Evolutionary conservation across 208 protist species (phyloP), one percentile per base, ranked within the genome.

Genomic region (Angomonas desouzai): DNA sequence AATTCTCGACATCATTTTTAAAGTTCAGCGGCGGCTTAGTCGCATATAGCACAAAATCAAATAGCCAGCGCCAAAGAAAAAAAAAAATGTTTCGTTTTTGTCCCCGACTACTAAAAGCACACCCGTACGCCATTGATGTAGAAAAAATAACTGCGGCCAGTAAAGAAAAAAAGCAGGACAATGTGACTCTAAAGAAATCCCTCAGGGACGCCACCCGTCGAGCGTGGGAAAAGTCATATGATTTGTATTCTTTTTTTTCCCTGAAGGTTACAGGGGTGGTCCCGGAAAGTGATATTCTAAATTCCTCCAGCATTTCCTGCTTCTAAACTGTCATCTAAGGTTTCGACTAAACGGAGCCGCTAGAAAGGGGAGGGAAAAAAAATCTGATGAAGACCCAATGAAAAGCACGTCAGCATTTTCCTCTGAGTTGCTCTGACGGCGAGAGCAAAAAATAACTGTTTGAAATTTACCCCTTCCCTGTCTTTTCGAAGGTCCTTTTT

Each of bases 181-280:
- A 57, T 32, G 9, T 32, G 20, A 16, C 51, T 57, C 3, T 57
- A 9, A 32, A n/a, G 25, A 34, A 32, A 57, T 7, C 29, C 10
- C 3, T 57, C 30, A 29, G 28, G 7, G 27, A 57, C 16, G 22
- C 51, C 3, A 20, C 51, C 25, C 20, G 51, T 9, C 9, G 9
- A 25, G 51, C 51, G 51, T 57, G 51, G 51, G 51, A 57, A 22
- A 57, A 34, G n/a, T 3, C 28, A 18, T 36, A 57, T 11, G 30
- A 25, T 34, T 13, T 34, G 20, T 36, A 36, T 7, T 30, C 22
- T 57, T 57, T 57, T 57, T 57, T 32, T 57, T 57, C 51, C 51
- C 51, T 32, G 51, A 57, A 25, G 51, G 51, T 33, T 57, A 57
- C n/a, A 29, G 51, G 16, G 51, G 51, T n/a, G 51, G 51, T 16